Conservation (phyloP, 768 basidiomycete species). For the Pulveroboletus ravenelii region DNA sequence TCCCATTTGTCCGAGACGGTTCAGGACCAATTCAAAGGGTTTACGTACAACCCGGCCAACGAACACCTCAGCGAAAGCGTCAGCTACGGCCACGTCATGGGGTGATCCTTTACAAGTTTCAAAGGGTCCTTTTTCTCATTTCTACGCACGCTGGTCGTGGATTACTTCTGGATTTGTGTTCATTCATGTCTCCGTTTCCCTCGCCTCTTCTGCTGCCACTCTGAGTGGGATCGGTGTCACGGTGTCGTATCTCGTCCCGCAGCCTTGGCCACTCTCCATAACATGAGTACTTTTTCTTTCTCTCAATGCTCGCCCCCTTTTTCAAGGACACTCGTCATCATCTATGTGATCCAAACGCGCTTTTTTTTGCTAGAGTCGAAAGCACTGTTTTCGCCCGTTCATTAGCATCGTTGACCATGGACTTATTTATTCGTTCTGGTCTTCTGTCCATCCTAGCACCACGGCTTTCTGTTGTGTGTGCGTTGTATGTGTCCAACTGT, state of each 20-base stretch:
- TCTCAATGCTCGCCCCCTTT: neutral
- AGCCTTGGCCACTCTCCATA: neutral
- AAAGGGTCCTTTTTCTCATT: neutral
- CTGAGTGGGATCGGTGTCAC: neutral
- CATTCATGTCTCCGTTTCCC: neutral
- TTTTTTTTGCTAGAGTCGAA: neutral
- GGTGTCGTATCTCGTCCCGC: neutral
- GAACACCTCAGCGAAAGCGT: slow-evolving; percentile 84
- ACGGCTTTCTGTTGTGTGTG: neutral
- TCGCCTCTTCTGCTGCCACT: neutral
- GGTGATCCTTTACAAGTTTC: slow-evolving; percentile 10
- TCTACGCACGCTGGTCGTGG: slow-evolving; percentile 21
- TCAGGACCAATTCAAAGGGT: slow-evolving; percentile 91
- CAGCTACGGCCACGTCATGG: slow-evolving; percentile 46
- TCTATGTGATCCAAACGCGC: neutral
- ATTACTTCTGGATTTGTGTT: slow-evolving; percentile 1
- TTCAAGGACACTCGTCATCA: slow-evolving; percentile 7
- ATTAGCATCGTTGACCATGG: slow-evolving; percentile 16
- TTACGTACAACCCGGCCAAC: slow-evolving; percentile 83
- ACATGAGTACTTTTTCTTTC: neutral
- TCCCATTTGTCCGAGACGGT: slow-evolving; percentile 92
- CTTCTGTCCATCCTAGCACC: neutral
- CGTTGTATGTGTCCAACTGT: neutral
- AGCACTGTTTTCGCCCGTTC: neutral
- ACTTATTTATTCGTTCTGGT: slow-evolving; percentile 10